Base-by-base conservation (phyloP, 2,329 filamentous ascomycete species). In the Clonostachys rosea region DNA sequence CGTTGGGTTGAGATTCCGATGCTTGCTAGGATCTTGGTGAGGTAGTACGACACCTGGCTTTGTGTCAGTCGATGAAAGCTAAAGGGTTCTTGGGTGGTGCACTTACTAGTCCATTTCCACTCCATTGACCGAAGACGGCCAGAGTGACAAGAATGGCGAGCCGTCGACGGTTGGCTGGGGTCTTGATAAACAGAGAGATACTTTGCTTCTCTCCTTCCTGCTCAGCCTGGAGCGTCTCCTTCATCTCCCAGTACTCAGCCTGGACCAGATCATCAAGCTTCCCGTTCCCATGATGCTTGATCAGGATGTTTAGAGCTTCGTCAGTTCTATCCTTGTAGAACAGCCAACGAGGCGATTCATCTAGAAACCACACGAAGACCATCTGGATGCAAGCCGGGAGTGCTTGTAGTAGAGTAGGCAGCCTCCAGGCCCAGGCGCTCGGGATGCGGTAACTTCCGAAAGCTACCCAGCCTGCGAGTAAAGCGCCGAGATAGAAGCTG, bases 231-330 rank as follows among this genome's bases (percentile, higher is more conserved):
- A 78, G 64, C 1, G 73, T 75, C 30, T 73, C 68, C 46, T 67
- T 67, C 49, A 79, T 79, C 55, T 80, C 74, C 7, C 64, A 60
- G 48, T 67, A 74, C 49, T 79, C 74, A 47, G 72, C 69, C 43
- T 71, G 67, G 4, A 79, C 75, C 11, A 69, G 65, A 2, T 65
- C 53, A 24, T 66, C 55, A 12, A 48, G 50, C 49, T 76, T 65
- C 14, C 73, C 74, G 36, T 74, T 71, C 20, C 69, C 75, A 44
- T 81, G 78, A 43, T 75, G 75, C 42, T 74, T 70, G 11, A 45
- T 49, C 5, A 83, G 65, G 2, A 77, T 70, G 1, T 59, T 49
- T 9, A 74, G 59, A 6, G 77, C 78, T 50, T 78, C 71, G 2
- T 76, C 72, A 47, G 50, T 47, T 11, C 51, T 49, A 16, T 57